Evolutionary conservation across 345 rosid genomes (phyloP), one percentile per base, ranked within the genome.

Genomic region (Syzygium aqueum): DNA sequence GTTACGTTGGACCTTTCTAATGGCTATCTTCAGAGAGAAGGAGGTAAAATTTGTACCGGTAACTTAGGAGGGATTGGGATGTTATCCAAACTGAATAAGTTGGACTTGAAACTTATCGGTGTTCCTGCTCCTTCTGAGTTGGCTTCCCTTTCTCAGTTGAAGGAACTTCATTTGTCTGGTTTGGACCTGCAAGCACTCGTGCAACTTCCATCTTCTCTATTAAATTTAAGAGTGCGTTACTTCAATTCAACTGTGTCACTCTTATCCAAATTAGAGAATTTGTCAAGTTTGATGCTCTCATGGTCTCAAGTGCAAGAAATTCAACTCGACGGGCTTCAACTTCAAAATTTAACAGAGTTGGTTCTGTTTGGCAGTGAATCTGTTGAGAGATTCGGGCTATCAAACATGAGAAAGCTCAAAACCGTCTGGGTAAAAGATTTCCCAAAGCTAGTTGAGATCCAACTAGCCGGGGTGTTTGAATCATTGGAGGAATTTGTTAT

Each of bases 221-320:
- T 0, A 12, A 5, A 27, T 13, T 59, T 59, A 59, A 1, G 0
- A 3, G 30, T 59, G 2, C 0, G 0, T 2, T 0, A 59, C 3
- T 27, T 59, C 2, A 27, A 59, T 12, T 59, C 67, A 27, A 5
- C 67, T 2, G 0, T 27, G 28, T 59, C 8, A 5, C 67, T 59
- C 30, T 27, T 30, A 59, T 59, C 67, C 30, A 59, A 11, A 59
- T 59, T 27, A 27, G 30, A 59, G 12, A 59, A 59, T 11, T 27
- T 59, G 65, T 59, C 65, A 27, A 59, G 7, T 10, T 11, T 59
- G 11, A 0, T 0, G 3, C 16, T 59, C 30, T 0, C 0, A 0
- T 3, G 0, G 6, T 27, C 0, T 27, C 3, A 0, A 27, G 8
- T 27, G 16, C 16, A 59, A 59, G 67, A 59, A 27, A 59, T 59